Evolutionary conservation across 2,329 filamentous ascomycete genomes (phyloP).

Genomic region (Rutstroemia sp.): DNA sequence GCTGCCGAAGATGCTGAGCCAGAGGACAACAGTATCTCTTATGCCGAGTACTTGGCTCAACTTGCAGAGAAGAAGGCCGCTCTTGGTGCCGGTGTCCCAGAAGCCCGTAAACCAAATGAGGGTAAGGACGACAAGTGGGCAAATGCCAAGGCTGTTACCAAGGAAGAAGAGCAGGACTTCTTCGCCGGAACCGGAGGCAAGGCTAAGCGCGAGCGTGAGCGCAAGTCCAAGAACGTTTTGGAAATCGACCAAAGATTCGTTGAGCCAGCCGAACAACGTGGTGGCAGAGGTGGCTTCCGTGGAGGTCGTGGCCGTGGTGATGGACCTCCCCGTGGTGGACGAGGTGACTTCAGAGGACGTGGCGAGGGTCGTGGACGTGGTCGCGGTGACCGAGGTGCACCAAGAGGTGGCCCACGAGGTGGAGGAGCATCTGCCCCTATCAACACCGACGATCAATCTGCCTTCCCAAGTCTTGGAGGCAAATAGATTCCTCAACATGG

Average conservation of each 20-base stretch:
- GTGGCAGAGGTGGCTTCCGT: conserved; percentile 44
- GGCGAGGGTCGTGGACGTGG: conserved; percentile 44
- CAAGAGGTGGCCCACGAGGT: conserved; percentile 32
- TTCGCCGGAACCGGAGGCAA: conserved; percentile 69
- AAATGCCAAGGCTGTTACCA: conserved; percentile 64
- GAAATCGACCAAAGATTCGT: conserved; percentile 82
- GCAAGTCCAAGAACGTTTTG: conserved; percentile 83
- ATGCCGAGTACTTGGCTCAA: conserved; percentile 78
- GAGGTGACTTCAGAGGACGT: conserved; percentile 37
- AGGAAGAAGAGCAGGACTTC: conserved; percentile 65
- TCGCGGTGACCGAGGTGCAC: conserved; percentile 37
- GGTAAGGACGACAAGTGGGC: conserved; percentile 92
- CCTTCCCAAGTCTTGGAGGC: conserved; percentile 47
- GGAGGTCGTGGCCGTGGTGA: conserved; percentile 44
- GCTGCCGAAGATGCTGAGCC: conserved; percentile 40
- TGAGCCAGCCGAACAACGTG: conserved; percentile 57
- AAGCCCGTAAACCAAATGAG: conserved; percentile 88
- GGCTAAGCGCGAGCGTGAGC: conserved; percentile 76
- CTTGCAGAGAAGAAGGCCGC: conserved; percentile 69
- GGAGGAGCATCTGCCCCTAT: conserved; percentile 30
- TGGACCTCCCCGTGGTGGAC: conserved; percentile 38
- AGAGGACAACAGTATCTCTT: conserved; percentile 80
- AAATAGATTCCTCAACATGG: conserved; percentile 22
- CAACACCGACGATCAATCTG: conserved; percentile 42
- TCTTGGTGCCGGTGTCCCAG: conserved; percentile 55